A percentile compares a stretch with the other conserved stretches of the same genome.
phyloP scores from a whole-genome alignment of 257 asterid species.

The Voacanga thouarsii region DNA sequence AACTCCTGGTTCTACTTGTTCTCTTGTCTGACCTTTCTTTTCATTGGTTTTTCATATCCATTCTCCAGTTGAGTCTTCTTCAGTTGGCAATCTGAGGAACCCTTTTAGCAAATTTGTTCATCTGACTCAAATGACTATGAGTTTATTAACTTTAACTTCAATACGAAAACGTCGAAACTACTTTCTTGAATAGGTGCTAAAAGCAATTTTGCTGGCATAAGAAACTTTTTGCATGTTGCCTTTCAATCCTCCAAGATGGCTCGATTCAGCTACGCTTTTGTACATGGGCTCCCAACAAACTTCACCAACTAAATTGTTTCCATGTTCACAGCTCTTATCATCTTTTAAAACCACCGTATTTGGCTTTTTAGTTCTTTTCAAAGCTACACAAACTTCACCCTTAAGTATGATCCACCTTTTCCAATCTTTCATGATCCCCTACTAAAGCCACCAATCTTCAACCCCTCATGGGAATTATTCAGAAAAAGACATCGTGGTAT shows the following conservation, averaged over 20 bases:
- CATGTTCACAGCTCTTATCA: constrained; percentile 7
- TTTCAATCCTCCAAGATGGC: background rate
- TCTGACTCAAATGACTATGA: background rate
- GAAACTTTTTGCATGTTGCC: background rate
- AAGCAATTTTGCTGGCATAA: background rate
- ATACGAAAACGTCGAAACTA: background rate
- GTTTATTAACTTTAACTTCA: background rate
- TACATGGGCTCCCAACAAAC: constrained; percentile 3
- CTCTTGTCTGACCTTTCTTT: background rate
- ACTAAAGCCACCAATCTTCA: constrained; percentile 12
- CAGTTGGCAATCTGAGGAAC: background rate
- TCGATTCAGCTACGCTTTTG: constrained; percentile 1
- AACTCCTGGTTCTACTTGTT: constrained; percentile 14
- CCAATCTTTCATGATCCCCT: constrained; percentile 2
- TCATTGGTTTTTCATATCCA: constrained; percentile 1
- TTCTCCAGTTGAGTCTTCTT: background rate
- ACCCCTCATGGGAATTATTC: constrained; percentile 14
- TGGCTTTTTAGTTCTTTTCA: background rate
- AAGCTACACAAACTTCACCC: constrained; percentile 4
- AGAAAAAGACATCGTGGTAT: constrained; percentile 1
- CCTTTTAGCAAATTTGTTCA: background rate
- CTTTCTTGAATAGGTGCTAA: constrained; percentile 5
- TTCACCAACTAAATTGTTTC: constrained; percentile 23
- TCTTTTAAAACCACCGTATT: background rate
- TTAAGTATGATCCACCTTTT: constrained; percentile 11